Conservation (phyloP, 2,329 filamentous ascomycete genomes). For the Fusarium palustre region DNA sequence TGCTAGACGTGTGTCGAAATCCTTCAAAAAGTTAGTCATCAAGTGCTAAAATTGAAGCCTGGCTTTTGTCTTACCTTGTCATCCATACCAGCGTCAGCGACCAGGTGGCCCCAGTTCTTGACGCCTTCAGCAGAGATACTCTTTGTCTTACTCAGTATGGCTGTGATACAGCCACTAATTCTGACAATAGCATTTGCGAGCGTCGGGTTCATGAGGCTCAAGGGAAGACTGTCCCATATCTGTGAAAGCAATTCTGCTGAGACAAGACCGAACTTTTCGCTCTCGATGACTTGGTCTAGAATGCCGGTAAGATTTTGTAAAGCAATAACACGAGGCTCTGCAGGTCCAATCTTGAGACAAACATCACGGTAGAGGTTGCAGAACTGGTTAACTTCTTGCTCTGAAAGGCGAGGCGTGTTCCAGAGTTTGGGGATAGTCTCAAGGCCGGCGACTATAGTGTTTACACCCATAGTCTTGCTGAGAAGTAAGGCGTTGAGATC, state of each 20-base stretch:
- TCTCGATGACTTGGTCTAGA: constrained; percentile 56
- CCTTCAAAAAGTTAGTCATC: constrained; percentile 54
- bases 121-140: constrained; percentile 38
- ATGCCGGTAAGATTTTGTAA: constrained; percentile 61
- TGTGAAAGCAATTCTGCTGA: constrained; percentile 51
- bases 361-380: constrained; percentile 59
- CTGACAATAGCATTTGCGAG: constrained; percentile 63
- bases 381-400: constrained; percentile 50
- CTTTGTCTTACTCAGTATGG: constrained; percentile 47
- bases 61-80: constrained; percentile 56
- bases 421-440: constrained; percentile 49
- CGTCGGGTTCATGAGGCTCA: constrained; percentile 58
- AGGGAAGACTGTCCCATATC: constrained; percentile 57
- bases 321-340: constrained; percentile 61
- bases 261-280: constrained; percentile 45
- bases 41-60: background rate
- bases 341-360: constrained; percentile 53
- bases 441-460: constrained; percentile 54
- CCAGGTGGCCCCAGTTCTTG: constrained; percentile 61
- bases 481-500: constrained; percentile 48
- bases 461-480: constrained; percentile 47
- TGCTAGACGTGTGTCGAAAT: constrained; percentile 73
- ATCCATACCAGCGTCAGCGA: constrained; percentile 61
- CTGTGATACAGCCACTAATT: constrained; percentile 59
- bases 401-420: constrained; percentile 45